Conservation (phyloP, 495 filamentous ascomycete genomes). For the Podospora didyma region DNA sequence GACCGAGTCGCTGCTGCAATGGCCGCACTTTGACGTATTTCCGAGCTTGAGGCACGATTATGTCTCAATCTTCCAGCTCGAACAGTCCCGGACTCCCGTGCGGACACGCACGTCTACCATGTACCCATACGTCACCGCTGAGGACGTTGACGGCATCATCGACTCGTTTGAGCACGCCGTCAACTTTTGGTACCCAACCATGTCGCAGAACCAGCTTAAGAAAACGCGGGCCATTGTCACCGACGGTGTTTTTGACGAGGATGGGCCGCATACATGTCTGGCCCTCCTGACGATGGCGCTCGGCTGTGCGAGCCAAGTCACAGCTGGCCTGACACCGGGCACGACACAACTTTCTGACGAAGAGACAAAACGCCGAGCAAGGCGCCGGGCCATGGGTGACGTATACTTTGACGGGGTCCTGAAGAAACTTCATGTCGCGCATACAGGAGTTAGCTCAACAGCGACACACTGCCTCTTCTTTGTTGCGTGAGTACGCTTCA, state of each 20-base stretch:
- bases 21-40: constrained; percentile 27
- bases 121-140: constrained; percentile 29
- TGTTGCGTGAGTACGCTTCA: constrained; percentile 19
- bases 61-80: constrained; percentile 31
- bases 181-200: constrained; percentile 38
- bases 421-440: constrained; percentile 27
- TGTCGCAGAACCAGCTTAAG: constrained; percentile 19
- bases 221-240: constrained; percentile 11
- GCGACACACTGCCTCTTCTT: constrained; percentile 35
- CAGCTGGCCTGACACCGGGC: constrained; percentile 9
- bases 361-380: constrained; percentile 9
- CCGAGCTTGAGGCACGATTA: constrained; percentile 27
- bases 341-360: neutral
- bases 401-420: constrained; percentile 30
- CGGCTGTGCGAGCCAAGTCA: constrained; percentile 27
- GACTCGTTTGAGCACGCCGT: constrained; percentile 25
- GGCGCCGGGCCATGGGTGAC: constrained; percentile 22
- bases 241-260: constrained; percentile 16
- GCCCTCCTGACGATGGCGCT: constrained; percentile 31
- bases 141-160: constrained; percentile 37
- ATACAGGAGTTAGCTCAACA: constrained; percentile 28
- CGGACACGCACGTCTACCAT: constrained; percentile 12
- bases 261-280: constrained; percentile 19
- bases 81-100: constrained; percentile 20
- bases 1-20: constrained; percentile 30